phyloP scores from a whole-genome alignment of 2,329 filamentous ascomycete species.

The Sporothrix pseudoabietina region DNA sequence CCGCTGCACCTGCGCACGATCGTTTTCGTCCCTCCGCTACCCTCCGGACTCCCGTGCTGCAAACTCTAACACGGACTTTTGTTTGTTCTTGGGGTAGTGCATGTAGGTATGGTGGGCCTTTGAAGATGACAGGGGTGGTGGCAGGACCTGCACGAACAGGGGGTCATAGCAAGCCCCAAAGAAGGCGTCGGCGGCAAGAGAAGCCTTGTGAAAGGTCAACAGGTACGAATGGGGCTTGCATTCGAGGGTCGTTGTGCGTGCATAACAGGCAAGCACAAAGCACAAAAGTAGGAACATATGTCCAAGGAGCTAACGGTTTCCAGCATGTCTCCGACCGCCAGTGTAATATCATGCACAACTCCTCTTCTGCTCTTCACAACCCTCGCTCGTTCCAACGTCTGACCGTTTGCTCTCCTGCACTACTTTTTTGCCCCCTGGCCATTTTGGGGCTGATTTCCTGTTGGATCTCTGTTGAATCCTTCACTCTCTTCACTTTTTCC shows the following conservation, averaged over 20 bases:
- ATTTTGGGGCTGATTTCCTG: background rate
- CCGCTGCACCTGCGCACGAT: background rate
- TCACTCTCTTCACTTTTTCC: background rate
- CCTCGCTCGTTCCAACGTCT: slow-evolving; percentile 6
- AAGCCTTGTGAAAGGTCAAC: slow-evolving; percentile 47
- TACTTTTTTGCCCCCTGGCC: background rate
- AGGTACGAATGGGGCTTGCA: slow-evolving; percentile 12
- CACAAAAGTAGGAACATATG: background rate
- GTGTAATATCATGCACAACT: slow-evolving; percentile 19
- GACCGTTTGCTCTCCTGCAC: background rate
- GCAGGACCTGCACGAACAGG: slow-evolving; percentile 28
- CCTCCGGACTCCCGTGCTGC: slow-evolving; percentile 9
- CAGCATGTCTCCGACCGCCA: slow-evolving; percentile 20
- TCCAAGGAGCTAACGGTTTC: slow-evolving; percentile 22
- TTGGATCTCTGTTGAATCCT: background rate
- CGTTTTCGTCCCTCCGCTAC: background rate
- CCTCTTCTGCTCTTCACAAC: background rate
- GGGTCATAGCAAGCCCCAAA: background rate
- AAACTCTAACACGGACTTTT: background rate
- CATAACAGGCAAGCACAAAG: slow-evolving; percentile 24
- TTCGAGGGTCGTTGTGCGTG: slow-evolving; percentile 20
- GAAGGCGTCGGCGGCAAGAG: slow-evolving; percentile 46
- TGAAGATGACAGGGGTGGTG: slow-evolving; percentile 7
- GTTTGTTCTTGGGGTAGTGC: background rate
- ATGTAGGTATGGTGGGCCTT: background rate